These are phyloP conservation scores for Candida neerlandica DNA, from an alignment of 1,139 yeast genomes.

Conservation along the genomic window DNA sequence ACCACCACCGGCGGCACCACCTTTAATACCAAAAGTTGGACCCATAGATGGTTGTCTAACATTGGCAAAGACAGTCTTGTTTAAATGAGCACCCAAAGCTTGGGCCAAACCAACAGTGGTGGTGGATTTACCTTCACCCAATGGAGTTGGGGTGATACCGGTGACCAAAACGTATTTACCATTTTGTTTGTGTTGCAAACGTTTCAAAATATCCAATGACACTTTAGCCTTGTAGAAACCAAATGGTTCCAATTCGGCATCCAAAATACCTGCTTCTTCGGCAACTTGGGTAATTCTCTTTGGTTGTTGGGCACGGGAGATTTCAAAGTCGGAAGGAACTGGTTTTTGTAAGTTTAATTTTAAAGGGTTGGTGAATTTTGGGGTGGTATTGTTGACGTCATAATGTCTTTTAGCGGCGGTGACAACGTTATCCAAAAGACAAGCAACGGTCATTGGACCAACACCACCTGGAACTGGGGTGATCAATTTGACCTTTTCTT, in stretches of 20 bases:
- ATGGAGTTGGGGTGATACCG: constrained; percentile 97
- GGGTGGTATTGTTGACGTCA: constrained; percentile 45
- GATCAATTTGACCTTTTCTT: constrained; percentile 67
- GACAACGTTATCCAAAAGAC: constrained; percentile 86
- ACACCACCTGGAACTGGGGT: constrained; percentile 99
- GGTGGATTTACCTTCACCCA: constrained; percentile 98
- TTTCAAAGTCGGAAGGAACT: constrained; percentile 93
- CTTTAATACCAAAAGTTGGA: constrained; percentile 97
- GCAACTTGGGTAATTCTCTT: constrained; percentile 84
- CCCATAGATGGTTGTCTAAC: constrained; percentile 99
- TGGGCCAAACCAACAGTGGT: constrained; percentile 97
- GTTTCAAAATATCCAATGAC: constrained; percentile 68
- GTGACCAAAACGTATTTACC: constrained; percentile 94
- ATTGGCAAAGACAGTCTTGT: constrained; percentile 87
- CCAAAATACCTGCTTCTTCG: constrained; percentile 78
- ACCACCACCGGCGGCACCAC: constrained; percentile 99
- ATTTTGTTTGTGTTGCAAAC: constrained; percentile 66
- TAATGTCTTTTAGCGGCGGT: constrained; percentile 71
- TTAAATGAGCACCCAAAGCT: constrained; percentile 91
- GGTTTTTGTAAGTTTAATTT: constrained; percentile 69
- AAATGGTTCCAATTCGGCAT: constrained; percentile 83
- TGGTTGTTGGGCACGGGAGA: constrained; percentile 88
- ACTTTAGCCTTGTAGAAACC: constrained; percentile 95
- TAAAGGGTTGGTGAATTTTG: constrained; percentile 60
- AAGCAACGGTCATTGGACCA: constrained; percentile 99